Evolutionary conservation across 331 rosid genomes (phyloP).

Genomic region (Acacia concinna): DNA sequence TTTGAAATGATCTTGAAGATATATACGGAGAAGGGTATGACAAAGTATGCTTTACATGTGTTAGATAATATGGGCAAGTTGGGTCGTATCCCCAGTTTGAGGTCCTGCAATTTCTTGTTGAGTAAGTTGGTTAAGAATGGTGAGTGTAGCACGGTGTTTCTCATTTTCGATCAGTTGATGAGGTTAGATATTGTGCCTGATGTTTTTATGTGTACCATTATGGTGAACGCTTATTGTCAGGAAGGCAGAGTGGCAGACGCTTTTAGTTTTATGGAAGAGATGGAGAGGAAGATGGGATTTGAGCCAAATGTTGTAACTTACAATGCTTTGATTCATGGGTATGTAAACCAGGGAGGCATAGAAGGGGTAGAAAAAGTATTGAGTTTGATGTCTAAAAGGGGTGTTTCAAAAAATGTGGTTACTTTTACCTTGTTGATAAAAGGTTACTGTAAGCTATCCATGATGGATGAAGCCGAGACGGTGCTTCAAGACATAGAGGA

Average conservation of each 20-base stretch:
- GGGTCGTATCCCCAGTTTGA: constrained; percentile 58
- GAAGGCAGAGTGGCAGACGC: constrained; percentile 56
- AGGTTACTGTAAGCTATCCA: constrained; percentile 56
- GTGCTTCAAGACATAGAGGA: constrained; percentile 48
- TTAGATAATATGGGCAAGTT: constrained; percentile 66
- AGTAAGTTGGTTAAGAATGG: constrained; percentile 54
- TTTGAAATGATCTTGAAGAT: constrained; percentile 69
- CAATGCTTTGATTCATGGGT: constrained; percentile 73
- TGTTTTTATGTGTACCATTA: constrained; percentile 58
- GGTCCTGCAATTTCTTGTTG: constrained; percentile 74
- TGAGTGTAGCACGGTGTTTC: constrained; percentile 37
- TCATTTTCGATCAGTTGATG: constrained; percentile 59
- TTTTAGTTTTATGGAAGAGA: constrained; percentile 45
- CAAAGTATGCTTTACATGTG: constrained; percentile 61
- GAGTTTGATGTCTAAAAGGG: constrained; percentile 56
- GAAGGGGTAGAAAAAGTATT: constrained; percentile 52
- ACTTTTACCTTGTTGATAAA: constrained; percentile 63
- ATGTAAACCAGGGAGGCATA: constrained; percentile 53
- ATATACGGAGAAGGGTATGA: constrained; percentile 62
- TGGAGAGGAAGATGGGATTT: constrained; percentile 61
- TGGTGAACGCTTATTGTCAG: constrained; percentile 51
- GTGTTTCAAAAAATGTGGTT: constrained; percentile 54
- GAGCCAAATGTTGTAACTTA: constrained; percentile 66
- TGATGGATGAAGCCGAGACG: constrained; percentile 67
- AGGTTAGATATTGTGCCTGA: constrained; percentile 62